Conservation (phyloP, 2,329 filamentous ascomycete genomes). For the Fusarium tanahbumbuense region DNA sequence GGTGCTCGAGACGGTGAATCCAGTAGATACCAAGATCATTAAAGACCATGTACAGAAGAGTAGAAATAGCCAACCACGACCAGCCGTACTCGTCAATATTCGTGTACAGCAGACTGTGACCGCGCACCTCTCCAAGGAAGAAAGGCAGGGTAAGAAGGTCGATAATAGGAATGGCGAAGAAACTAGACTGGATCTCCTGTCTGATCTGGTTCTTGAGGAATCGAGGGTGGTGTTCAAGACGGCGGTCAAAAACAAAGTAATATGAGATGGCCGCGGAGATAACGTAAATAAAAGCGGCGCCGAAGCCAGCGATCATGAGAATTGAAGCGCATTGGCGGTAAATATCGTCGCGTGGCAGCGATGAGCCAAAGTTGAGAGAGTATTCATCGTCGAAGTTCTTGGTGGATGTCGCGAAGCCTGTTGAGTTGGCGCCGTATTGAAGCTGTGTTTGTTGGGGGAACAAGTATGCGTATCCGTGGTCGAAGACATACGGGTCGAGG, state of each 20-base stretch:
- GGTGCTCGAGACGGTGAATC: conserved; percentile 60
- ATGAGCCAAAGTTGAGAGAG: conserved; percentile 44
- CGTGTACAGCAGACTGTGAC: conserved; percentile 57
- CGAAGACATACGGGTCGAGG: conserved; percentile 56
- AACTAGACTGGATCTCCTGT: conserved; percentile 57
- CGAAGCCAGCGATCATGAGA: conserved; percentile 54
- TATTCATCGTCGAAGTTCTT: conserved; percentile 30
- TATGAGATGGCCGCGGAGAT: conserved; percentile 77
- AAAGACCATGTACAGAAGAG: conserved; percentile 58
- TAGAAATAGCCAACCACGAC: conserved; percentile 54
- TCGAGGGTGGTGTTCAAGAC: conserved; percentile 59
- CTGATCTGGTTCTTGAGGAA: conserved; percentile 61
- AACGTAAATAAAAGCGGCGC: conserved; percentile 66
- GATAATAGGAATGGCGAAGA: conserved; percentile 58
- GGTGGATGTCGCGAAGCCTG: conserved; percentile 23
- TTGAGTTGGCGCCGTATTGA: conserved; percentile 28
- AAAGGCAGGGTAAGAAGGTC: conserved; percentile 58
- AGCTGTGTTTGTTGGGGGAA: conserved; percentile 47
- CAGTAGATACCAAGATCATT: conserved; percentile 61
- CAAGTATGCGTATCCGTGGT: conserved; percentile 55
- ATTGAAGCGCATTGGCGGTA: conserved; percentile 55
- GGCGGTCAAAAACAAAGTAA: conserved; percentile 69
- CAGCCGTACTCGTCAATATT: conserved; percentile 54
- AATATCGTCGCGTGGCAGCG: conserved; percentile 56
- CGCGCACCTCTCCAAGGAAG: conserved; percentile 61